These are phyloP conservation scores for Syzygium grande DNA, from an alignment of 345 rosid genomes.

Conservation along the genomic window DNA sequence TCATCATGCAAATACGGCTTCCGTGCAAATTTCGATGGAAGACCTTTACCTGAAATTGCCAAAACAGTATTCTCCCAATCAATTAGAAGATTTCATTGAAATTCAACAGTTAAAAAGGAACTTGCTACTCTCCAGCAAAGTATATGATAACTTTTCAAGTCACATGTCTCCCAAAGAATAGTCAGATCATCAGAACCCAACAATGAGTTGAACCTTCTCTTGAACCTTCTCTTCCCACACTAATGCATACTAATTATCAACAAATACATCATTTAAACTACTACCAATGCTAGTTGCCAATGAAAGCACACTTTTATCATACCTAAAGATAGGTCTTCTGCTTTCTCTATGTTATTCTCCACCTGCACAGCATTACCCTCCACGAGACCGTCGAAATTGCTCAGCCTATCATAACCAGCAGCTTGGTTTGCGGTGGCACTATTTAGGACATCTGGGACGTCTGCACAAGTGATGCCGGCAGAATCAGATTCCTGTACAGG, in stretches of 20 bases:
- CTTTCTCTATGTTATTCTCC: slow-evolving; percentile 45
- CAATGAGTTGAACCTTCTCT: not conserved
- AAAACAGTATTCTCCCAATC: not conserved
- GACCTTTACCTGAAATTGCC: slow-evolving; percentile 43
- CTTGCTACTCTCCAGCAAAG: not conserved
- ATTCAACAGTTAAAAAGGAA: not conserved
- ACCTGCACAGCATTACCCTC: slow-evolving; percentile 36
- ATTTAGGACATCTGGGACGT: slow-evolving; percentile 38
- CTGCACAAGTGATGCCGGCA: slow-evolving; percentile 47
- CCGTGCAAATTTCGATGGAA: slow-evolving; percentile 42
- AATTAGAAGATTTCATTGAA: not conserved
- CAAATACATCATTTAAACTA: not conserved
- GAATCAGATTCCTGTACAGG: slow-evolving; percentile 47
- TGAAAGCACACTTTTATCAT: not conserved
- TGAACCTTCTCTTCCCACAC: not conserved
- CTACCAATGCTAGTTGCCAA: not conserved
- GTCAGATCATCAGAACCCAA: not conserved
- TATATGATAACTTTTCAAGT: not conserved
- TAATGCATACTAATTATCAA: not conserved
- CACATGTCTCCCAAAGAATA: not conserved
- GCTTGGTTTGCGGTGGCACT: slow-evolving; percentile 31
- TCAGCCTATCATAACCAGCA: slow-evolving; percentile 39
- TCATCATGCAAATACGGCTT: slow-evolving; percentile 44
- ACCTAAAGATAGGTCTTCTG: slow-evolving; percentile 76
- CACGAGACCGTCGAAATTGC: slow-evolving; percentile 25